Evolutionary conservation across 768 basidiomycete species (phyloP).

Genomic region (Boletellus ananiceps): DNA sequence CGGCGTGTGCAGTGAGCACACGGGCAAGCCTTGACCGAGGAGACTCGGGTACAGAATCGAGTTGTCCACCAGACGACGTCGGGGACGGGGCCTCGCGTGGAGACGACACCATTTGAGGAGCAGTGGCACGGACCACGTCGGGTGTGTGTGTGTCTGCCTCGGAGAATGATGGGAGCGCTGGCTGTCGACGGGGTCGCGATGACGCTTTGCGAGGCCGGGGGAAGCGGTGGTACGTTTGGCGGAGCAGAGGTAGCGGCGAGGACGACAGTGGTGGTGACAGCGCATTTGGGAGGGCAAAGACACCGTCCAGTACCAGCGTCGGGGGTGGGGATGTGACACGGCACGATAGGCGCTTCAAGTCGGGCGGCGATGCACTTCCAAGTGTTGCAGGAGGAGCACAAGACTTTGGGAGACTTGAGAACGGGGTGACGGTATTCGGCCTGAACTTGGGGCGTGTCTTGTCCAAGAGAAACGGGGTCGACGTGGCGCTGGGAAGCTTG

Average conservation of each 20-base stretch:
- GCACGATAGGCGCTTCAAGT: background rate
- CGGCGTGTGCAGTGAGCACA: conserved; percentile 8
- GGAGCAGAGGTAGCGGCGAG: background rate
- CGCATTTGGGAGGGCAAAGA: conserved; percentile 15
- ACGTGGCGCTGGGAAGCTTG: conserved; percentile 12
- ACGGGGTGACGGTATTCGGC: background rate
- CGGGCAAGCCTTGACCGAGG: conserved; percentile 22
- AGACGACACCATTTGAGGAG: no score
- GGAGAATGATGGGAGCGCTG: background rate
- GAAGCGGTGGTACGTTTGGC: background rate
- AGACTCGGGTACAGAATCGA: conserved; percentile 3
- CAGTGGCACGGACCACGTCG: no score
- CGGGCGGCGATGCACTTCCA: background rate
- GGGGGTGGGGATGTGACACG: conserved; percentile 12
- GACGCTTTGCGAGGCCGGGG: conserved; percentile 2
- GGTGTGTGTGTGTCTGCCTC: no score
- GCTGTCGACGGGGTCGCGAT: background rate
- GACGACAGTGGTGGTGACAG: background rate
- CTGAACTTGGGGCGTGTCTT: background rate
- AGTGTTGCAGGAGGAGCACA: background rate
- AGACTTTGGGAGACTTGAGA: background rate
- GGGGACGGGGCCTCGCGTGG: background rate
- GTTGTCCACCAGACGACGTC: background rate
- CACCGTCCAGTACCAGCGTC: conserved; percentile 17
- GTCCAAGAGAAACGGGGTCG: background rate